Base-by-base conservation (phyloP, 148 eudicot genomes). In the Fagopyrum homotropicum region DNA sequence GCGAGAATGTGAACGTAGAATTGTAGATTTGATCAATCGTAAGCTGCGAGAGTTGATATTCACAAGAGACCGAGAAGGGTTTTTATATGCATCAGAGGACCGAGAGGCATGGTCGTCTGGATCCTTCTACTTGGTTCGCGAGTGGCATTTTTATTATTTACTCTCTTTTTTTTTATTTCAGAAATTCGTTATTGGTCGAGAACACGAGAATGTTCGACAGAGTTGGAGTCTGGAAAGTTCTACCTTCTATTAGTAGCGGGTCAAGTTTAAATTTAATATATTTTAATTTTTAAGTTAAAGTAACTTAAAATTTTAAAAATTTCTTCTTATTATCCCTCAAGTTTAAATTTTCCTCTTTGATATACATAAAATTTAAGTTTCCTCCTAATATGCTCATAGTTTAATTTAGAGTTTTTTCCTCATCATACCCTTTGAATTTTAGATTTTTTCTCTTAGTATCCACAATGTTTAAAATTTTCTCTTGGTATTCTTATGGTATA, bases 41-140 rank as follows among this genome's bases (percentile, higher is more conserved):
- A 7, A 52, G 35, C 4, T 12, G 26, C 26, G 29, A 19, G 49
- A 30, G 51, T 3, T 44, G 60, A 55, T 2, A 2, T 30, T n/a
- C 11, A 7, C n/a, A 48, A 66, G 40, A 19, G 5, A 51, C 0
- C 19, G 55, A 9, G 45, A 49, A 49, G 9, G 71, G 16, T 19
- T 56, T 80, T 49, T 82, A 80, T 75, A 79, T 9, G 14, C n/a
- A 83, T 17, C 43, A 54, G 44, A 16, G 1, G 12, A 44, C 10
- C n/a, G 45, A 52, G 49, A 1, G 10, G 7, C 14, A 16, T 17
- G 40, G 0, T 76, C 75, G 76, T 85, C 88, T 79, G 81, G 88
- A 85, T 72, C 44, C 72, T 83, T 83, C 88, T 80, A 85, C 81
- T 57, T 2, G 48, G 40, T 50, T 80, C 82, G 35, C 15, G 88